Base-by-base conservation (phyloP, 179 eudicot genomes). In the Beta lomatogona region DNA sequence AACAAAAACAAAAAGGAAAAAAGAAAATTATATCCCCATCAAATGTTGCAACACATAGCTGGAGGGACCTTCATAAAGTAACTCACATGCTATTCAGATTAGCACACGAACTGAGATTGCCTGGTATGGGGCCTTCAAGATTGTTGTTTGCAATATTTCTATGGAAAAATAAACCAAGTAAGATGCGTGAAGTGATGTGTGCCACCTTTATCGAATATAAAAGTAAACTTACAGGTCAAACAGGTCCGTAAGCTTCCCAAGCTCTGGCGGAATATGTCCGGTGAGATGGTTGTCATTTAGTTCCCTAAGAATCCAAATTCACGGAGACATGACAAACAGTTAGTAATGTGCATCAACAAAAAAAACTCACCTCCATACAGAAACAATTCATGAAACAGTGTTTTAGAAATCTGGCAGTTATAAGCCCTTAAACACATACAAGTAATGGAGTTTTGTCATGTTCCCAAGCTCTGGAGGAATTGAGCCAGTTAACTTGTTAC, bases 381-480 rank as follows among this genome's bases (percentile, higher is more conserved):
- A 19, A 5, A 11, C 4, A 25, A 25, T 28, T 21, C 15, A 48
- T 12, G 75, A 48, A 48, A 10, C 4, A 10, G 48, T 21, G 16
- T 3, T 12, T 9, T 12, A 54, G 25, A 54, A 73, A 75, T 31
- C 52, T 36, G 63, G 57, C 41, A 73, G 41, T n/a, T 64, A 16
- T 16, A 73, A 65, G 45, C 52, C 8, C 65, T 9, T 28, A 18
- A 10, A 36, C n/a, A 71, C 85, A 18, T 92, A 97, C 98, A 97
- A 83, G 81, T 97, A 97, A 86, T 97, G 99, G 44, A 97, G 99
- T 78, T 91, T 97, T 19, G 98, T 77, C 98, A 97, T 97, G 79
- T 94, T 93, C 77, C 98, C 99, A 0, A 97, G 98, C 91, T 96
- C 97, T 16, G 97, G 91, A 66, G 99, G 97, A 77, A 96, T 88